Conservation (phyloP, 805 yeast genomes). For the Candida broadrunensis region DNA sequence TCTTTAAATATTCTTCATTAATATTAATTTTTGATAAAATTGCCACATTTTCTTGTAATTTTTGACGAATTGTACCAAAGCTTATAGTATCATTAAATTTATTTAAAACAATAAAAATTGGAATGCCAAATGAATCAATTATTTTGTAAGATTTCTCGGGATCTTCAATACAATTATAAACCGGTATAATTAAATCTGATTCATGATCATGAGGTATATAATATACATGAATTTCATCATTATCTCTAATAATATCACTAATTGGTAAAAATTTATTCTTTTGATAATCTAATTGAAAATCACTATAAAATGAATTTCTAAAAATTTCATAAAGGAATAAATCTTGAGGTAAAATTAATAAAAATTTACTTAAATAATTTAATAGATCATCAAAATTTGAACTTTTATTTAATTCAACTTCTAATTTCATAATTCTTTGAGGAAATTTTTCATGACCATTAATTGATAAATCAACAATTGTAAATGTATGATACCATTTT, state of each 20-base stretch:
- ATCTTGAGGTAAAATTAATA: slow-evolving; percentile 21
- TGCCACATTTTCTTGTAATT: slow-evolving; percentile 43
- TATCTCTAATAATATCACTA: slow-evolving; percentile 58
- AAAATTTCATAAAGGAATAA: slow-evolving; percentile 47
- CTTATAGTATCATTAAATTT: slow-evolving; percentile 48
- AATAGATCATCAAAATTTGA: slow-evolving; percentile 65
- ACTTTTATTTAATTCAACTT: slow-evolving; percentile 69
- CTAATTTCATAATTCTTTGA: slow-evolving; percentile 39
- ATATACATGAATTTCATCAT: slow-evolving; percentile 68
- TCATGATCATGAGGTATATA: slow-evolving; percentile 45
- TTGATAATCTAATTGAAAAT: slow-evolving; percentile 59
- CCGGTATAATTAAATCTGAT: slow-evolving; percentile 51
- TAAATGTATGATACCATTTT: slow-evolving; percentile 66
- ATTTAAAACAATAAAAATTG: slow-evolving; percentile 64
- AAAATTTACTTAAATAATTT: slow-evolving; percentile 52
- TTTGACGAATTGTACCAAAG: slow-evolving; percentile 55
- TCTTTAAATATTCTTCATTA: slow-evolving; percentile 16
- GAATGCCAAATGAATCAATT: slow-evolving; percentile 64
- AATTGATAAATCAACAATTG: slow-evolving; percentile 52
- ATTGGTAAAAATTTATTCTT: slow-evolving; percentile 59
- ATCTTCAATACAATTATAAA: slow-evolving; percentile 45
- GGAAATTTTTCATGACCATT: neutral
- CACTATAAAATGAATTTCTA: slow-evolving; percentile 63
- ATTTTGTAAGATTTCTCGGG: slow-evolving; percentile 30
- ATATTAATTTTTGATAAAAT: slow-evolving; percentile 22